A percentile compares a stretch with the other conserved stretches of the same genome.
Conservation (phyloP, 805 yeast genomes). For the Starmerella bacillaris region DNA sequence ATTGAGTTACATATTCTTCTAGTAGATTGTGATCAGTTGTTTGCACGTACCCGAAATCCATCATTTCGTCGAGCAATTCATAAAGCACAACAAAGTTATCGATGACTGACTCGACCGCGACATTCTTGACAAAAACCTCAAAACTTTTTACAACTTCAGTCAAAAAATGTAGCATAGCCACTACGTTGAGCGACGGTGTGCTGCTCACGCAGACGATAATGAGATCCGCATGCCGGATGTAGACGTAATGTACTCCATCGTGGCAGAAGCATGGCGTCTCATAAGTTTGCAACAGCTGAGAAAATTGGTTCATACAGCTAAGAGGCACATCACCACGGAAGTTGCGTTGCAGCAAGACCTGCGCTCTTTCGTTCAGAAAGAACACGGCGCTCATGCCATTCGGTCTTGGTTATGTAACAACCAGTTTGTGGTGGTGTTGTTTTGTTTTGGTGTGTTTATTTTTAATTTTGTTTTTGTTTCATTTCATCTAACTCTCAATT, state of each 20-base stretch:
- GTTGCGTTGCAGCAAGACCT: constrained; percentile 48
- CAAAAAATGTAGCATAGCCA: constrained; percentile 42
- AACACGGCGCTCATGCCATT: constrained; percentile 32
- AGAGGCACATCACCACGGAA: constrained; percentile 53
- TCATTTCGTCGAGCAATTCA: constrained; percentile 75
- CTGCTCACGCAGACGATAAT: constrained; percentile 22
- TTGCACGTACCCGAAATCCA: constrained; percentile 79
- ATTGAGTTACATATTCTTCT: constrained; percentile 57
- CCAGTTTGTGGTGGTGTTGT: no score
- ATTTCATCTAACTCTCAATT: no score
- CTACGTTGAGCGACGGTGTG: constrained; percentile 28
- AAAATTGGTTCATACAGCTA: constrained; percentile 42
- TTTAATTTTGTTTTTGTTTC: no score
- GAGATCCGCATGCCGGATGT: constrained; percentile 35
- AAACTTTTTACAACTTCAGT: constrained; percentile 30
- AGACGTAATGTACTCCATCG: constrained; percentile 39
- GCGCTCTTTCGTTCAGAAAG: constrained; percentile 50
- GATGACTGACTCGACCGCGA: constrained; percentile 41
- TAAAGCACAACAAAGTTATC: constrained; percentile 61
- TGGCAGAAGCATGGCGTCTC: constrained; percentile 30
- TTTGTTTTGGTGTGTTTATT: no score
- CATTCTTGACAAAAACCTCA: constrained; percentile 29
- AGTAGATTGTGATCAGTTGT: constrained; percentile 62
- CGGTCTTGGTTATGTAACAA: constrained; percentile 1
- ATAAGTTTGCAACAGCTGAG: constrained; percentile 31